Evolutionary conservation across 2,329 filamentous ascomycete genomes (phyloP).

Genomic region (Aspergillus sp.): DNA sequence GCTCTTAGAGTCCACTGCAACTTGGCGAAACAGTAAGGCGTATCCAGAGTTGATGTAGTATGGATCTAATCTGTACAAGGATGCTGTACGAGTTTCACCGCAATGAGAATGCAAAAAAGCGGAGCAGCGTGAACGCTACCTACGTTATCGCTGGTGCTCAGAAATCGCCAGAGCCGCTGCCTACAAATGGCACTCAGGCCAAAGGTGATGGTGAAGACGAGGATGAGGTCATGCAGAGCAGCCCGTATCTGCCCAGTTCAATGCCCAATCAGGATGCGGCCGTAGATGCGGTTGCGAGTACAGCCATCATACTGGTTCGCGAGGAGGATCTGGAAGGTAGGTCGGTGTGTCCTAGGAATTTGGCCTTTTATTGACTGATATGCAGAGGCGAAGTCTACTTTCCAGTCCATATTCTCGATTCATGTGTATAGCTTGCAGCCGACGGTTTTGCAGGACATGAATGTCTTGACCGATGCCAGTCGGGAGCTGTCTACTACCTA

Average conservation of each 20-base stretch:
- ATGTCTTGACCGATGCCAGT: slow-evolving; percentile 60
- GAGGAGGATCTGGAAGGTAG: slow-evolving; percentile 65
- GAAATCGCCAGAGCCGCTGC: slow-evolving; percentile 25
- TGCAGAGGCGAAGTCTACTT: slow-evolving; percentile 56
- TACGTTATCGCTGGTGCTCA: slow-evolving; percentile 73
- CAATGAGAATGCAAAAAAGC: slow-evolving; percentile 64
- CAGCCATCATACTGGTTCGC: slow-evolving; percentile 56
- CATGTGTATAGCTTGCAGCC: slow-evolving; percentile 81
- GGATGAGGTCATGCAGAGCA: slow-evolving; percentile 54
- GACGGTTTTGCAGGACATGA: slow-evolving; percentile 60
- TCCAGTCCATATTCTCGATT: slow-evolving; percentile 65
- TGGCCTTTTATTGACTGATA: background rate
- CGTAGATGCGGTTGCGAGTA: slow-evolving; percentile 45
- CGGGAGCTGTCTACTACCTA: slow-evolving; percentile 52
- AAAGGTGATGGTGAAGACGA: slow-evolving; percentile 53
- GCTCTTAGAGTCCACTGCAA: slow-evolving; percentile 77
- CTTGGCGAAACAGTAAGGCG: slow-evolving; percentile 69
- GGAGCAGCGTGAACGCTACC: slow-evolving; percentile 75
- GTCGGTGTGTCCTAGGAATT: too few species aligned
- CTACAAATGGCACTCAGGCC: slow-evolving; percentile 30
- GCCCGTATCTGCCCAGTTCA: slow-evolving; percentile 58
- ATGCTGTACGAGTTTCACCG: slow-evolving; percentile 82
- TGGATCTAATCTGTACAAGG: slow-evolving; percentile 35
- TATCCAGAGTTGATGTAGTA: slow-evolving; percentile 7
- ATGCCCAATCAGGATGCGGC: slow-evolving; percentile 45